These are phyloP conservation scores for Epichloe coenophiala DNA, from an alignment of 2,329 filamentous ascomycete genomes.

Conservation along the genomic window DNA sequence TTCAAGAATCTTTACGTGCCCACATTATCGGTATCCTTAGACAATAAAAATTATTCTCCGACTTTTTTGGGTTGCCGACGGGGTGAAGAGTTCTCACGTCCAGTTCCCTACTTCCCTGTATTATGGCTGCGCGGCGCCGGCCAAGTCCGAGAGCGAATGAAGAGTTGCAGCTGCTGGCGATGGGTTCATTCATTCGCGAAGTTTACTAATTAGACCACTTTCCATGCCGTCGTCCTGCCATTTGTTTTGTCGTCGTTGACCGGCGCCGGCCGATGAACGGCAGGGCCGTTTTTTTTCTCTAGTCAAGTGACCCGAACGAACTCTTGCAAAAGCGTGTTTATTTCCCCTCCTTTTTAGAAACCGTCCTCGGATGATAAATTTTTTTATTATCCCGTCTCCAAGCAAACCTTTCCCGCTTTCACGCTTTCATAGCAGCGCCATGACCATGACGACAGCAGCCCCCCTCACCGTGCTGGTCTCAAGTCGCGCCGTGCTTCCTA, in stretches of 20 bases:
- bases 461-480: slow-evolving; percentile 66
- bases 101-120: too few relatives aligned
- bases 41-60: not conserved
- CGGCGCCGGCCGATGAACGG: not conserved
- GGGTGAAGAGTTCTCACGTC: too few relatives aligned
- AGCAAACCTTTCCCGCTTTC: too few relatives aligned
- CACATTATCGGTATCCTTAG: not conserved
- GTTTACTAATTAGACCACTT: not conserved
- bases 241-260: too few relatives aligned
- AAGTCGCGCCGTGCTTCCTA: slow-evolving; percentile 66
- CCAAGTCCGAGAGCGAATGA: not conserved
- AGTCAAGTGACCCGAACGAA: too few relatives aligned
- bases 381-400: not conserved
- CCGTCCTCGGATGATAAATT: not conserved
- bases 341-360: too few relatives aligned
- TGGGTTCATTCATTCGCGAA: too few relatives aligned
- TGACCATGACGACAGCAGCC: slow-evolving; percentile 22
- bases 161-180: too few relatives aligned
- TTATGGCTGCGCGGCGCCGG: too few relatives aligned
- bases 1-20: not conserved
- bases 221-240: not conserved
- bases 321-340: too few relatives aligned
- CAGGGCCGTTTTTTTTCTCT: not conserved
- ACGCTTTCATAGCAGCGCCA: too few relatives aligned
- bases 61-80: not conserved